Evolutionary conservation across 1,284 basidiomycete genomes (phyloP).

Genomic region (Naganishia sp.): DNA sequence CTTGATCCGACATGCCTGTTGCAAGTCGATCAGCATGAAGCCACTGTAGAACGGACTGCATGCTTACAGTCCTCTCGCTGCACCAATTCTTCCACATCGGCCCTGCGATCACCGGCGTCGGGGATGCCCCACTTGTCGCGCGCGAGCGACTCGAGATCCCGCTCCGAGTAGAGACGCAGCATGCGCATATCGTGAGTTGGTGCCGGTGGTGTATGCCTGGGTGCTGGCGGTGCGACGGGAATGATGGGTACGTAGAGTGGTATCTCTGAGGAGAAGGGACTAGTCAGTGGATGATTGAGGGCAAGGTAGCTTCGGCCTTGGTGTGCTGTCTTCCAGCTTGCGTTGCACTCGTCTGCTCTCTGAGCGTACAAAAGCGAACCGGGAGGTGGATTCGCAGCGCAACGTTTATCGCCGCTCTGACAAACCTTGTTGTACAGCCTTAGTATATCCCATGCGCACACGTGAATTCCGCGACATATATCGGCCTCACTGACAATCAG

Average conservation of each 20-base stretch:
- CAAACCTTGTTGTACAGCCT: too few relatives aligned
- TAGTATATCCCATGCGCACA: too few relatives aligned
- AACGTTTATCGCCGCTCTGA: too few relatives aligned
- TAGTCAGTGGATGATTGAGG: too few relatives aligned
- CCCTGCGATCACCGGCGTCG: conserved; percentile 43
- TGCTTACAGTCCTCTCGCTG: conserved; percentile 46
- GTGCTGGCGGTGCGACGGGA: conserved; percentile 1
- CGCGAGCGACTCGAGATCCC: conserved; percentile 44
- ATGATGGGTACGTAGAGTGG: conserved; percentile 33
- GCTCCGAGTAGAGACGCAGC: conserved; percentile 46
- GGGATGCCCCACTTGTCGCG: conserved; percentile 53
- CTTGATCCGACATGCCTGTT: conserved; percentile 38
- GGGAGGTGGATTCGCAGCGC: too few relatives aligned
- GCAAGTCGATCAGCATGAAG: not conserved
- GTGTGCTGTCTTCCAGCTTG: too few relatives aligned
- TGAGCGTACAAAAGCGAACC: too few relatives aligned
- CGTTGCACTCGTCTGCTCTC: too few relatives aligned
- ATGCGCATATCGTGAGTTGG: conserved; percentile 46
- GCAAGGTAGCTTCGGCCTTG: too few relatives aligned
- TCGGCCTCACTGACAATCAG: too few relatives aligned
- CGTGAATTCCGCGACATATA: too few relatives aligned
- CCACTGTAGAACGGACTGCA: too few relatives aligned
- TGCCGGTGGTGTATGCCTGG: conserved; percentile 24
- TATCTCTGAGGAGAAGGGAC: conserved; percentile 8
- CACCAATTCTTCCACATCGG: conserved; percentile 32